A percentile compares a stretch with the other conserved stretches of the same genome.
phyloP scores from a whole-genome alignment of 1,284 basidiomycete genomes.

The Papiliotrema nemorosa region DNA sequence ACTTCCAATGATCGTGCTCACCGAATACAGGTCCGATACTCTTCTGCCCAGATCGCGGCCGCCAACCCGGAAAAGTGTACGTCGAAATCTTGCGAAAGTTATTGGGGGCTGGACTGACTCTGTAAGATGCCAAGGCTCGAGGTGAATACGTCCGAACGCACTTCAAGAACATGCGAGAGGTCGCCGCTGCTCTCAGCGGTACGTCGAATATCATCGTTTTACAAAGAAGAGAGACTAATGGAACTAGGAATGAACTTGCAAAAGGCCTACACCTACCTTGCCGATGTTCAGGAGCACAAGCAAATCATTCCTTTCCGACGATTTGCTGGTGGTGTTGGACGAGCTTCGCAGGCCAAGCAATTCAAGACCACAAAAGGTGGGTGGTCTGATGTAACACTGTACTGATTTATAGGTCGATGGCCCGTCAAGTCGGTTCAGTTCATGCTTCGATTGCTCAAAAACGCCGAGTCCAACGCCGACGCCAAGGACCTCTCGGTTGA shows the following conservation, averaged over 20 bases:
- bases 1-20: background rate
- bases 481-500: conserved; percentile 94
- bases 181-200: conserved; percentile 82
- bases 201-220: conserved; percentile 31
- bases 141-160: conserved; percentile 98
- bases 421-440: conserved; percentile 98
- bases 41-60: conserved; percentile 69
- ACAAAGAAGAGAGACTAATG: background rate
- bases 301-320: conserved; percentile 96
- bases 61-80: conserved; percentile 89
- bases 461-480: conserved; percentile 98
- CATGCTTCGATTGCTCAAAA: conserved; percentile 92
- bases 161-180: conserved; percentile 99
- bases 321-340: conserved; percentile 94
- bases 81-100: conserved; percentile 40
- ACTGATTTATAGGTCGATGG: conserved; percentile 76
- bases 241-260: conserved; percentile 79
- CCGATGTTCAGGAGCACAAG: conserved; percentile 94
- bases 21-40: conserved; percentile 72
- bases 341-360: conserved; percentile 95
- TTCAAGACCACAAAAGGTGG: conserved; percentile 96
- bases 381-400: background rate
- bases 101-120: conserved; percentile 6
- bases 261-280: conserved; percentile 94
- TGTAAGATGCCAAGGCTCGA: conserved; percentile 80